Base-by-base conservation (phyloP, 148 eudicot genomes). In the Cornus florida region DNA sequence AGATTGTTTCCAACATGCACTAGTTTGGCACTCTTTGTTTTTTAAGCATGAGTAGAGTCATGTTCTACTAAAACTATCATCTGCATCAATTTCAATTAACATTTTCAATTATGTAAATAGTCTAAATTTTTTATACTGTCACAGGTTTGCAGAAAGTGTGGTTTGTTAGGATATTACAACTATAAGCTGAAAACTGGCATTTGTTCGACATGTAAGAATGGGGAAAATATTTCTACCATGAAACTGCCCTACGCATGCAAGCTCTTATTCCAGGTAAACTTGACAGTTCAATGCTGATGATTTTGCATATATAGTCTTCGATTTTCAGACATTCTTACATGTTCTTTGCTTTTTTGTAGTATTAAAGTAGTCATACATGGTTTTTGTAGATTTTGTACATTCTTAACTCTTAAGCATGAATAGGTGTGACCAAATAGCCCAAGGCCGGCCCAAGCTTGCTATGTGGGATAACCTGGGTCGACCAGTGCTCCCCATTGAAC, bases 201-300 rank as follows among this genome's bases (percentile, higher is more conserved):
- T 9, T 96, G 98, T 75, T 88, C 97, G 35, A 75, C 80, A 5
- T 96, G 98, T 74, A 92, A 90, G 83, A 89, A 85, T 56, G 92
- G 97, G 43, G 92, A 87, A 16, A 87, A 89, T 80, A 83, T 92
- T 70, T 90, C 97, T 17, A 83, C 92, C 48, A 88, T 96, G 91
- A 93, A 93, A 81, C 71, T 96, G 86, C 99, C 98, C 22, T 93
- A 96, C 83, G 99, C 98, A 4, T 96, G 99, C 94, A 96, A 96
- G 85, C 90, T 96, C 62, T 85, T 96, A 62, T 84, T 96, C 78
- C 98, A 95, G 98, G 57, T 50, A 75, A 28, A 28, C 28, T 24
- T 46, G 71, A 67, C 57, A 50, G 13, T 50, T 50, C 57, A 50
- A 9, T 50, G 11, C 13, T 50, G 13, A 9, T 10, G 57, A 10